Evolutionary conservation across 23 red algal species (phyloP).

Genomic region (Gracilariopsis chorda): DNA sequence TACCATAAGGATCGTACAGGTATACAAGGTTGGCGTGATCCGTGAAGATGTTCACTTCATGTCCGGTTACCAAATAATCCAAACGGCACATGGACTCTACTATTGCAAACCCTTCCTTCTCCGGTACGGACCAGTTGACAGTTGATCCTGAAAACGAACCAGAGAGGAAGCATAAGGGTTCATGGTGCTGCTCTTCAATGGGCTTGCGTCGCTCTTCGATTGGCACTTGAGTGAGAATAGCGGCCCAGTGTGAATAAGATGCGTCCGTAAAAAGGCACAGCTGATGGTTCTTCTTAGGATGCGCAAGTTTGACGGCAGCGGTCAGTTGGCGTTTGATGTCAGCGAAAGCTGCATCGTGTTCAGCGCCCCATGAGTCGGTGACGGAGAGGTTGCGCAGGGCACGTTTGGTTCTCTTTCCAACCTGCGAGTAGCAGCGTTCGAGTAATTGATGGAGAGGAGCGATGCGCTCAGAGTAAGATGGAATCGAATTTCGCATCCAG

Average conservation of each 20-base stretch:
- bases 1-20: slow-evolving; percentile 16
- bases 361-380: background rate
- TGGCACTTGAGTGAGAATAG: background rate
- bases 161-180: slow-evolving; percentile 21
- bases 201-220: background rate
- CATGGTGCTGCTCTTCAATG: background rate
- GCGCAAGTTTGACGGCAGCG: slow-evolving; percentile 5
- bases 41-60: slow-evolving; percentile 13
- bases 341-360: slow-evolving; percentile 21
- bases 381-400: background rate
- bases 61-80: slow-evolving; percentile 1
- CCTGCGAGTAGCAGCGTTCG: background rate
- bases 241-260: slow-evolving; percentile 24
- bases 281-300: background rate
- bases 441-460: background rate
- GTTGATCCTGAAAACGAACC: background rate
- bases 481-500: background rate
- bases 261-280: slow-evolving; percentile 37
- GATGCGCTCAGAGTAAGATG: background rate
- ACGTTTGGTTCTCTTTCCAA: slow-evolving; percentile 14
- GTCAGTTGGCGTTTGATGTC: slow-evolving; percentile 16
- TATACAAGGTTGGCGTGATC: slow-evolving; percentile 31
- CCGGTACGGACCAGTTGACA: slow-evolving; percentile 19
- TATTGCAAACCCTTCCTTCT: background rate
- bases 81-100: slow-evolving; percentile 14